These are phyloP conservation scores for Glycine tomentella DNA, from an alignment of 306 rosid species.

Conservation along the genomic window DNA sequence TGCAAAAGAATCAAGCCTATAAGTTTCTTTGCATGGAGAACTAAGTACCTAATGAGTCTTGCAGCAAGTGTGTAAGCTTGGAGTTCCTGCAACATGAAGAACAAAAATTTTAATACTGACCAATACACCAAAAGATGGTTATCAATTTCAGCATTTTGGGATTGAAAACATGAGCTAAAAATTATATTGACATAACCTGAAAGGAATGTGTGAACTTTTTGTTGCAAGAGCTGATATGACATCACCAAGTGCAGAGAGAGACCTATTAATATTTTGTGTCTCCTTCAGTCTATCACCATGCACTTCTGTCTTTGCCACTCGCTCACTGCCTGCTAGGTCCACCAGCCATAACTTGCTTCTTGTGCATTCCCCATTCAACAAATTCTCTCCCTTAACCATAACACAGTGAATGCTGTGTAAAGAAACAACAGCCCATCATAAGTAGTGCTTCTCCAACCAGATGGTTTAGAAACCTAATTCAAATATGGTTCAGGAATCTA, in stretches of 20 bases:
- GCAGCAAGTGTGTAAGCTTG: constrained; percentile 98
- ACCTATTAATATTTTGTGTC: constrained; percentile 93
- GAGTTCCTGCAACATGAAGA: constrained; percentile 72
- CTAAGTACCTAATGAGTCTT: constrained; percentile 91
- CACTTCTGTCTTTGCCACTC: constrained; percentile 93
- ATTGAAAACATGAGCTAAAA: constrained; percentile 35
- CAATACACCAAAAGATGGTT: background rate
- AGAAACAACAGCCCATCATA: constrained; percentile 39
- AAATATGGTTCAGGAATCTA: background rate
- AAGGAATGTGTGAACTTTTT: constrained; percentile 86
- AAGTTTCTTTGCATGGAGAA: constrained; percentile 29
- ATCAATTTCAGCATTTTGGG: background rate
- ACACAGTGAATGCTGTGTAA: constrained; percentile 88
- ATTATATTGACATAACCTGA: constrained; percentile 63
- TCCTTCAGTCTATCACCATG: constrained; percentile 96
- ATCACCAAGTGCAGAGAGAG: constrained; percentile 98
- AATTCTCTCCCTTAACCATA: constrained; percentile 96
- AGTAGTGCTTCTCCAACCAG: constrained; percentile 37
- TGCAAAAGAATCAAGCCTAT: constrained; percentile 8
- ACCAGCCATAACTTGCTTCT: constrained; percentile 97
- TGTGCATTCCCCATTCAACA: constrained; percentile 88
- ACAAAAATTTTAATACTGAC: constrained; percentile 33
- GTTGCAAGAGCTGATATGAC: constrained; percentile 97
- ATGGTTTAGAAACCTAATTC: background rate
- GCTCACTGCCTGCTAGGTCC: constrained; percentile 97